Evolutionary conservation across 495 filamentous ascomycete species (phyloP).

Genomic region (Trypethelium eluteriae): DNA sequence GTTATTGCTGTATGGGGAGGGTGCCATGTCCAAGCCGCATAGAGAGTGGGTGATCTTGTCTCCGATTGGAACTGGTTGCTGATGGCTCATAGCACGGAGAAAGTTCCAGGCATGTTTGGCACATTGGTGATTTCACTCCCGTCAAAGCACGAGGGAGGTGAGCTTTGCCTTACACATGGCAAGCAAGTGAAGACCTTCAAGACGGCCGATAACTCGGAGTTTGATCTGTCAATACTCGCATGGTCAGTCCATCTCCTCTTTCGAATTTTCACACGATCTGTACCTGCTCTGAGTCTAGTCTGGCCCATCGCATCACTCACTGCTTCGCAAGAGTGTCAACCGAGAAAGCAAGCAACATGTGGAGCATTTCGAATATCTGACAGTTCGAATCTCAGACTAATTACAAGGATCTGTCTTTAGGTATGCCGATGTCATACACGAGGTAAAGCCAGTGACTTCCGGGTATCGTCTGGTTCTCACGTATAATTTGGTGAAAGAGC

Average conservation of each 20-base stretch:
- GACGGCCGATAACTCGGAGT: conserved; percentile 31
- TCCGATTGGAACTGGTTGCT: neutral
- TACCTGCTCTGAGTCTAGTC: no score
- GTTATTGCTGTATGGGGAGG: conserved; percentile 49
- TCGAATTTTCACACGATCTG: neutral
- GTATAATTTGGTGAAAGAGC: conserved; percentile 46
- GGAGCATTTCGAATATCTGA: no score
- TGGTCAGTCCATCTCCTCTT: conserved; percentile 32
- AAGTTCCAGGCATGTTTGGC: conserved; percentile 49
- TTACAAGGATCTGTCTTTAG: conserved; percentile 4
- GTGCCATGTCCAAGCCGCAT: conserved; percentile 47
- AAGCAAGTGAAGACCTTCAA: conserved; percentile 34
- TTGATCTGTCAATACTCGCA: conserved; percentile 37
- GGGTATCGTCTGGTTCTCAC: conserved; percentile 48
- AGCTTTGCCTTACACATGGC: conserved; percentile 40
- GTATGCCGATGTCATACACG: conserved; percentile 50
- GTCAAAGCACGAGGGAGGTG: conserved; percentile 46
- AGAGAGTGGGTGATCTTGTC: conserved; percentile 35
- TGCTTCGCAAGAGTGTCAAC: no score
- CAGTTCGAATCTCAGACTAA: neutral
- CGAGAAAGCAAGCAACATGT: no score
- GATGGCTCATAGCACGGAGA: conserved; percentile 36
- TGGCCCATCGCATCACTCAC: no score
- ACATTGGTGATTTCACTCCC: conserved; percentile 50
- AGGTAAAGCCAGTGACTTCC: conserved; percentile 43